Conservation (phyloP, 2,329 filamentous ascomycete species). For the Fusarium proliferatum region DNA sequence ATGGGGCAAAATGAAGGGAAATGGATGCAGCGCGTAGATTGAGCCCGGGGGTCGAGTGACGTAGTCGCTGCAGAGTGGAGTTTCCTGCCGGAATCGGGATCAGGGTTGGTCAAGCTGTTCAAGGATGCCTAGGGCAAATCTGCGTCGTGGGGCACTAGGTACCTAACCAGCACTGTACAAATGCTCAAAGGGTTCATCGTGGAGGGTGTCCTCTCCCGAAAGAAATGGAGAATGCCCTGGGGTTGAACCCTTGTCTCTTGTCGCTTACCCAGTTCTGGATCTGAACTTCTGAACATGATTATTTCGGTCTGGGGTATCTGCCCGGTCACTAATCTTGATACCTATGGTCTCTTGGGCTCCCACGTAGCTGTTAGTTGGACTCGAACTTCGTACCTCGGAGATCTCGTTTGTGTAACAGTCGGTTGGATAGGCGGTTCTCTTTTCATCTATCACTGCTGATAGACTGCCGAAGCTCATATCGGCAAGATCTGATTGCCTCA, state of each 20-base stretch:
- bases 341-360: not conserved
- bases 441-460: not conserved
- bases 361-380: conserved; percentile 3
- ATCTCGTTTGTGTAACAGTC: not conserved
- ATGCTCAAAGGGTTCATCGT: conserved; percentile 25
- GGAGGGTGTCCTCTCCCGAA: conserved; percentile 12
- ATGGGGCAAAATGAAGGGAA: conserved; percentile 30
- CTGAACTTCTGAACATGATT: conserved; percentile 2
- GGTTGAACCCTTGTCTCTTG: conserved; percentile 25
- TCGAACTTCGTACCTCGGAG: conserved; percentile 15
- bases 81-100: conserved; percentile 26
- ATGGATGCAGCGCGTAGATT: conserved; percentile 29
- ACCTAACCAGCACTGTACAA: not conserved
- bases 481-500: conserved; percentile 14
- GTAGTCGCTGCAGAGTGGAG: conserved; percentile 36
- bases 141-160: conserved; percentile 10
- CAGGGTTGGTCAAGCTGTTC: conserved; percentile 21
- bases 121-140: conserved; percentile 13
- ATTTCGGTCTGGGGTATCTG: conserved; percentile 9
- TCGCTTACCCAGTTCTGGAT: conserved; percentile 1
- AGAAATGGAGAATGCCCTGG: conserved; percentile 16
- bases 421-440: not conserved
- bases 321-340: conserved; percentile 5
- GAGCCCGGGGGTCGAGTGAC: conserved; percentile 32
- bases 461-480: not conserved